phyloP scores from a whole-genome alignment of 2,329 filamentous ascomycete genomes.

The Beauveria brongniartii region DNA sequence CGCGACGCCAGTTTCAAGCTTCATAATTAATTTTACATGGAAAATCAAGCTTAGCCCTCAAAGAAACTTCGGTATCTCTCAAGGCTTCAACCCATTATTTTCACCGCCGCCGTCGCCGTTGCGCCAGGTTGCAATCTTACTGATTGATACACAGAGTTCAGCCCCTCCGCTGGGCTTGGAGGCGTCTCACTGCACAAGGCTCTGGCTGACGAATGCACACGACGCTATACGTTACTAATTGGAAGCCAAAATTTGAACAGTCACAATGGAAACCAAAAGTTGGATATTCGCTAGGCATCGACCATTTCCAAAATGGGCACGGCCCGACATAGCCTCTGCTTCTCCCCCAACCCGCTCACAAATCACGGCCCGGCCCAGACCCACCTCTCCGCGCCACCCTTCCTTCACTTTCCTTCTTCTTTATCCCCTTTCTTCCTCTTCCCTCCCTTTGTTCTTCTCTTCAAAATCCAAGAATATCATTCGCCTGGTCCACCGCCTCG shows the following conservation, averaged over 20 bases:
- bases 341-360: no score
- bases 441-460: not conserved
- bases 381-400: no score
- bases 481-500: constrained; percentile 31
- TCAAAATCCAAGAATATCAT: constrained; percentile 36
- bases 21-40: no score
- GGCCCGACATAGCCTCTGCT: not conserved
- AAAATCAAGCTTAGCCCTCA: no score
- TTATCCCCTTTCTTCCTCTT: not conserved
- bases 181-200: not conserved
- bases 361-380: not conserved
- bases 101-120: no score
- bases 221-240: not conserved
- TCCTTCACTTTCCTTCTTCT: no score
- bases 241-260: not conserved
- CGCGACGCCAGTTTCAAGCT: no score
- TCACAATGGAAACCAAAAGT: not conserved
- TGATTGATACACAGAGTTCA: not conserved
- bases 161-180: not conserved
- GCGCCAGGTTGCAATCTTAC: not conserved
- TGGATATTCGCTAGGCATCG: not conserved
- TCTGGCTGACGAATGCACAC: constrained; percentile 4
- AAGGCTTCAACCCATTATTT: no score
- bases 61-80: no score
- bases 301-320: no score